Evolutionary conservation across 2,329 filamentous ascomycete genomes (phyloP), one percentile per base, ranked within the genome.

Genomic region (Zymoseptoria pseudotritici): DNA sequence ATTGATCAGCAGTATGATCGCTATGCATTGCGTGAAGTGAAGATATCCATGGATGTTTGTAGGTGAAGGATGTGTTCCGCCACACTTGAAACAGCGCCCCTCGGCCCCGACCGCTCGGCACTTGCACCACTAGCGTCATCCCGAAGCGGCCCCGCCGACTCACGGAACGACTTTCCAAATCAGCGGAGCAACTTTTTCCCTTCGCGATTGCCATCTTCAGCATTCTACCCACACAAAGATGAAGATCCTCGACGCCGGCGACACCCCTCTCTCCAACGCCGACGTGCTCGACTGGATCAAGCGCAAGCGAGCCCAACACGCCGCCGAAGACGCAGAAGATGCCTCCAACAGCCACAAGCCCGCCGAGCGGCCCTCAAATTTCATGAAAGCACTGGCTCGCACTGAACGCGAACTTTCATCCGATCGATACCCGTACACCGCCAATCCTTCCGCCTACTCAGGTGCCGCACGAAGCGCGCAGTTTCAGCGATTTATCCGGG

Each of bases 191-290:
- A 46, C 36, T 46, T 46, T 42, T 42, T n/a, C 17, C 10, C 36
- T n/a, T 46, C 8, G 36, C 36, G 36, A 46, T n/a, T 46, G 26
- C 36, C 36, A 42, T 46, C 36, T 46, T 6, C 36, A 29, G 8
- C 26, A 3, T n/a, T 7, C 17, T 42, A 42, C 2, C 0, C 36
- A 52, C 9, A 55, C 54, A 19, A 69, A 53, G 52, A 69, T 71
- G 66, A 69, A 72, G 62, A 69, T 74, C 60, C 67, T 73, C 61
- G 71, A 74, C 56, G 70, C 72, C 2, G 72, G 72, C 59, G 73
- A 72, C 42, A 67, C 71, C 26, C 65, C 65, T 49, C 63, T 74
- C 54, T 70, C 71, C 53, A 73, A 74, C 62, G 65, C 67, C 49
- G 72, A 74, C 56, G 71, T 74, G 50, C 66, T 73, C 22, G 65